Conservation (phyloP, 345 rosid species). For the Eucalyptus pauciflora region DNA sequence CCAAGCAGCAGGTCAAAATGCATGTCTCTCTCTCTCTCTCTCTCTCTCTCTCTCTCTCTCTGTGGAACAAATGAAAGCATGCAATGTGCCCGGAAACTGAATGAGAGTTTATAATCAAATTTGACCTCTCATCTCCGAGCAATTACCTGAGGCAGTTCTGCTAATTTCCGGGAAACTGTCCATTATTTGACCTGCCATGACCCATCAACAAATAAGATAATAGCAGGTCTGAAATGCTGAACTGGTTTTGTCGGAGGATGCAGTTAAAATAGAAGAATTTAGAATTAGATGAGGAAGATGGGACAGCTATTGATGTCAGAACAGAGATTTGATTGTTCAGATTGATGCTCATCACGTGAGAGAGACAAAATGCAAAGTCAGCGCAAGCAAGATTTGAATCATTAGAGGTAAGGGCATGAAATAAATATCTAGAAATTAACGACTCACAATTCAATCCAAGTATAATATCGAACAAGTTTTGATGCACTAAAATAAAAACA, state of each 20-base stretch:
- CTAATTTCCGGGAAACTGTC: neutral
- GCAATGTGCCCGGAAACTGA: neutral
- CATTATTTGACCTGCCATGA: neutral
- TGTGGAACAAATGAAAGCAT: conserved; percentile 25
- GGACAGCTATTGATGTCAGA: neutral
- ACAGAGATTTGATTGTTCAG: too few relatives aligned
- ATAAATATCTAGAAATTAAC: too few relatives aligned
- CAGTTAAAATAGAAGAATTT: neutral
- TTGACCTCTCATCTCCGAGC: neutral
- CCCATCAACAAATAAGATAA: neutral
- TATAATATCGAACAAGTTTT: too few relatives aligned
- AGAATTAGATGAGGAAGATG: neutral
- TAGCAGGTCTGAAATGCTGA: neutral
- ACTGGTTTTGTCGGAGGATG: neutral
- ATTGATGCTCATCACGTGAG: too few relatives aligned
- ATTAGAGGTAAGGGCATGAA: too few relatives aligned
- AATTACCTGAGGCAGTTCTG: too few relatives aligned
- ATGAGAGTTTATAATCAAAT: neutral
- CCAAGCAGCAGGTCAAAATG: too few relatives aligned
- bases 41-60: neutral
- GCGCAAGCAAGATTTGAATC: too few relatives aligned
- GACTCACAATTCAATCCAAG: too few relatives aligned
- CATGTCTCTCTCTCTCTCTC: too few relatives aligned
- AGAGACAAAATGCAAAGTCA: too few relatives aligned
- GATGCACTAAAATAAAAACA: too few relatives aligned